Evolutionary conservation across 306 rosid species (phyloP), one percentile per base, ranked within the genome.

Genomic region (Glycine tomentella): DNA sequence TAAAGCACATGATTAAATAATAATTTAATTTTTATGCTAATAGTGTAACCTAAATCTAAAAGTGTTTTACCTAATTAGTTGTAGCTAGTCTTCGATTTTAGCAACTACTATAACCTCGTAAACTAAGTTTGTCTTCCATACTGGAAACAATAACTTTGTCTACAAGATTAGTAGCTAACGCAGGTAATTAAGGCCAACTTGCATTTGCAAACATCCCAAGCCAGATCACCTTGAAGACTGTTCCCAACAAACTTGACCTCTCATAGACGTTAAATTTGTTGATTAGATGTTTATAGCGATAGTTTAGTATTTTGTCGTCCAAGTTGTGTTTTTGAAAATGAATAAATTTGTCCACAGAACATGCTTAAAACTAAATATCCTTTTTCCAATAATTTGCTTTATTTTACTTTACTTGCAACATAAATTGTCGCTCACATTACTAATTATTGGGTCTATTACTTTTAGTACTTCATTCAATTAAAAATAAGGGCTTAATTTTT

Each of bases 71-170:
- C 79, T 75, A 61, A 59, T 61, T 20, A 59, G 42, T 31, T 25
- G 34, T 45, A 75, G 9, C 70, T 62, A 75, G 48, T 33, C 58
- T 61, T 62, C 20, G 57, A 44, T 45, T 62, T 76, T 12, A 16
- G 55, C 10, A 70, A 51, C 71, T 10, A 57, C 4, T 56, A 31
- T 46, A 48, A 9, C 15, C 1, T 36, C 6, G 42, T 78, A 6
- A 55, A 71, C 34, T 7, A 80, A 49, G 44, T 61, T 72, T 80
- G 84, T 51, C 79, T 72, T 16, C 74, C 17, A 36, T 62, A 62
- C 67, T 34, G 66, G 57, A 80, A 72, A 72, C 55, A 33, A 25
- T 72, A 36, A 63, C 79, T 80, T 80, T 72, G 74, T 51, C 78
- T 17, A 9, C 13, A 56, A 56, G 58, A 69, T 40, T 69, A 42